Evolutionary conservation across 208 protist genomes (phyloP), one percentile per base, ranked within the genome.

Genomic region (Herpetomonas muscarum): DNA sequence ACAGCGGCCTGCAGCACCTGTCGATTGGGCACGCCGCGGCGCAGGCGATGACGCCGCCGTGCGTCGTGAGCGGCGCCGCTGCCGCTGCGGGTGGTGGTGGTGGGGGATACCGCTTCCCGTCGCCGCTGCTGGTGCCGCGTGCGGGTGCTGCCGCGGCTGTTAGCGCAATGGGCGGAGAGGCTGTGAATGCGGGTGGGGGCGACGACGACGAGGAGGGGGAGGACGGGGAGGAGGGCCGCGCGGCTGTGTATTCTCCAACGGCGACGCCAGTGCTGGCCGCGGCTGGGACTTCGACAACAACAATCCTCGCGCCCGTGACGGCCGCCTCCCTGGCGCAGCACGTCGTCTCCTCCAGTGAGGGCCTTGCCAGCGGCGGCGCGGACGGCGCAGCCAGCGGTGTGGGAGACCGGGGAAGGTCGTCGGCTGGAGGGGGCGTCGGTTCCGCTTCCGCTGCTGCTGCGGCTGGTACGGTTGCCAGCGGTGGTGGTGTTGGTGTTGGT

Each of bases 321-420:
- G 52, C 52, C 13, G 65, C 59, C 44, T 65, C 58, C 26, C 53
- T 71, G 41, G 53, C 53, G 19, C 57, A 64, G 21, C 65, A 71
- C 51, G 31, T 65, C 15, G 25, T 56, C 2, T 25, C 49, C n/a
- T 28, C 30, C 46, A 31, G 24, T 9, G 7, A 28, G 6, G 50
- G 44, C 26, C 12, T 39, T 24, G 22, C 44, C 6, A 21, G 48
- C 15, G 36, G 28, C n/a, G 52, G 10, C 0, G 3, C 13, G 9
- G 52, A 55, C 12, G 31, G 26, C 24, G 32, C 21, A 13, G 6
- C 15, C 3, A 49, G 9, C 0, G 15, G 22, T n/a, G 25, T 9
- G 17, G 37, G 42, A n/a, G 41, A 41, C 55, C n/a, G n/a, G n/a
- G n/a, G n/a, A n/a, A n/a, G n/a, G n/a, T n/a, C n/a, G n/a, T n/a